phyloP scores from a whole-genome alignment of 2,329 filamentous ascomycete genomes.

The Chrysoporthe austroafricana region DNA sequence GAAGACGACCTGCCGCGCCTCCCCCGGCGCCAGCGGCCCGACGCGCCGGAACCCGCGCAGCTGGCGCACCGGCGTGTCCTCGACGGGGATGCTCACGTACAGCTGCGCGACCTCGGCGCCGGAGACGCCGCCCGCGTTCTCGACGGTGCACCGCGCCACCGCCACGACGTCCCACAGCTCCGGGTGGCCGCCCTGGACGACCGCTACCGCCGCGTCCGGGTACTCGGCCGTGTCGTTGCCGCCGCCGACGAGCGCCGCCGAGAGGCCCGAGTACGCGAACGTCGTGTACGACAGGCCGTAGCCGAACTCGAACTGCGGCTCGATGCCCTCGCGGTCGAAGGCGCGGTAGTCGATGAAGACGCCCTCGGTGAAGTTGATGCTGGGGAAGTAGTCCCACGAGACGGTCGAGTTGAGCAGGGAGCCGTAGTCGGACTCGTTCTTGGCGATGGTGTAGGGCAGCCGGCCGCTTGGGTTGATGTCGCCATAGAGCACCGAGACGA shows the following conservation, averaged over 20 bases:
- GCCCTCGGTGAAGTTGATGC: constrained; percentile 56
- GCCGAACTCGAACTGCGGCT: constrained; percentile 58
- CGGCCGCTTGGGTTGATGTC: constrained; percentile 59
- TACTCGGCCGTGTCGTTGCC: constrained; percentile 44
- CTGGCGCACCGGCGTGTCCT: constrained; percentile 55
- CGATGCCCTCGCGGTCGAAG: constrained; percentile 54
- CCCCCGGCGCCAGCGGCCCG: constrained; percentile 48
- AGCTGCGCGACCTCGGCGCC: constrained; percentile 54
- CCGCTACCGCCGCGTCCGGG: constrained; percentile 45
- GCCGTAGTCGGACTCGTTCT: constrained; percentile 54
- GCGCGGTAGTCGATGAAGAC: constrained; percentile 58
- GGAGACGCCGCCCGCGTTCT: constrained; percentile 46
- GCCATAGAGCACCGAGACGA: constrained; percentile 62
- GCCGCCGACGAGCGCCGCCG: constrained; percentile 43
- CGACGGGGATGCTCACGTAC: constrained; percentile 51
- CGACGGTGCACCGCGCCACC: constrained; percentile 43
- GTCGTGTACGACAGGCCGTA: constrained; percentile 61
- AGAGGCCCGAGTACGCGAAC: constrained; percentile 52
- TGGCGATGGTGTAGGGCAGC: constrained; percentile 65
- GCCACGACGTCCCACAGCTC: constrained; percentile 54
- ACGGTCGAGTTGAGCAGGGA: constrained; percentile 45
- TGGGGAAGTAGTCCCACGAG: constrained; percentile 54
- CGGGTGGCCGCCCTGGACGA: constrained; percentile 48
- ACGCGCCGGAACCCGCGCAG: constrained; percentile 68
- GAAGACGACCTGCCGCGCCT: constrained; percentile 51